phyloP scores from a whole-genome alignment of 345 rosid genomes.

The Euphorbia lathyris region DNA sequence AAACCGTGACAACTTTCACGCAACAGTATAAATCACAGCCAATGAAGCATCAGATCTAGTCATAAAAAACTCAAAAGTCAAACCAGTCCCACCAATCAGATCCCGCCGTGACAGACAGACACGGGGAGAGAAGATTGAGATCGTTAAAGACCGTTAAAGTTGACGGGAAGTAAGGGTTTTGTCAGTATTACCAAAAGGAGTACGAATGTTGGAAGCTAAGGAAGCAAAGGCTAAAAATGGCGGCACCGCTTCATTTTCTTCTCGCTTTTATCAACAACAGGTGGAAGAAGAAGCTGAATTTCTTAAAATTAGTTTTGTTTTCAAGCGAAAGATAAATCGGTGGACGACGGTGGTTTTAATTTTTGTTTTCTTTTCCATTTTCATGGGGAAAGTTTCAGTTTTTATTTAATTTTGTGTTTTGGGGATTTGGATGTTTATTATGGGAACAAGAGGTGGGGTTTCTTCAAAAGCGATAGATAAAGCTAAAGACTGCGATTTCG shows the following conservation, averaged over 20 bases:
- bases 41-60: not conserved
- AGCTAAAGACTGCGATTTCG: conserved; percentile 31
- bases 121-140: not conserved
- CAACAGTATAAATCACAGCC: not conserved
- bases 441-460: conserved; percentile 26
- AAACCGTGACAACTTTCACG: not conserved
- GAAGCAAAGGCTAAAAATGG: conserved; percentile 69
- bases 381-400: conserved; percentile 17
- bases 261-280: conserved; percentile 22
- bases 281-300: not conserved
- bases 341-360: conserved; percentile 14
- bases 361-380: conserved; percentile 14
- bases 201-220: conserved; percentile 73
- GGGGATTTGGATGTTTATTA: not conserved
- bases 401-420: no score
- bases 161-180: conserved; percentile 30
- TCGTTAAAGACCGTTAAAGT: conserved; percentile 5
- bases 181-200: conserved; percentile 54
- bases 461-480: conserved; percentile 15
- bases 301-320: conserved; percentile 7
- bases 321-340: not conserved
- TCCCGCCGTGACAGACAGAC: not conserved
- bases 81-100: not conserved
- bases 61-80: not conserved
- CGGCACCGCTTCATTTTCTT: conserved; percentile 55